Evolutionary conservation across 495 filamentous ascomycete genomes (phyloP), one percentile per base, ranked within the genome.

Genomic region (Lasiosphaeria hispida): DNA sequence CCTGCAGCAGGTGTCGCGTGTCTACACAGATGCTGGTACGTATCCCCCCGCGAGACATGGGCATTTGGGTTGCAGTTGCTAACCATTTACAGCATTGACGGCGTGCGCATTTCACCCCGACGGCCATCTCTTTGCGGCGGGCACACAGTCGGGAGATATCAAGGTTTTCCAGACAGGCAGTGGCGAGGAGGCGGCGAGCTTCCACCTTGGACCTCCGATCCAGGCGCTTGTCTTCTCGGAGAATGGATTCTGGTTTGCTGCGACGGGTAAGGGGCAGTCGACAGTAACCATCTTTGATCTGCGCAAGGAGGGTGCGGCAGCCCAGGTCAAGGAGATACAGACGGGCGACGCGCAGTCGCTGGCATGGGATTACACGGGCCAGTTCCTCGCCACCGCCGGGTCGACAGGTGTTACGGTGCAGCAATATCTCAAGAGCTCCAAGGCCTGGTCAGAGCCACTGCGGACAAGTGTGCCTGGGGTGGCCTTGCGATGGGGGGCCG

Each of bases 191-290:
- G 90, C 87, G 14, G 89, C 89, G 13, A 81, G 78, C 64, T 93
- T 92, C 69, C 73, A 79, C 11, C 77, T 87, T 55, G 78, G 81
- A 4, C 83, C 83, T 2, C 82, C 90, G 0, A 81, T 96, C 33
- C 83, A 86, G 63, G 80, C 83, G 33, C 73, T 98, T 7, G 77
- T 84, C 61, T 98, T 98, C 76, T 97, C 92, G 0, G 95, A 98
- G 72, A 98, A 97, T 60, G 94, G 94, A n/a, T 93, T 87, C 58
- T 97, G 91, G 87, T 84, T 98, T 61, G 94, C 95, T 9, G 84
- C 89, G 1, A 83, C 85, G 13, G 82, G 82, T 18, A 84, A 87
- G 63, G 85, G 85, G 17, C 87, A 88, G 47, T 88, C 85, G 7
- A 86, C 78, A 14, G 85, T 96, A 50, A 85, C 86, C 7, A 85